Evolutionary conservation across 768 basidiomycete genomes (phyloP), one percentile per base, ranked within the genome.

Genomic region (Xanthoconium stramineum): DNA sequence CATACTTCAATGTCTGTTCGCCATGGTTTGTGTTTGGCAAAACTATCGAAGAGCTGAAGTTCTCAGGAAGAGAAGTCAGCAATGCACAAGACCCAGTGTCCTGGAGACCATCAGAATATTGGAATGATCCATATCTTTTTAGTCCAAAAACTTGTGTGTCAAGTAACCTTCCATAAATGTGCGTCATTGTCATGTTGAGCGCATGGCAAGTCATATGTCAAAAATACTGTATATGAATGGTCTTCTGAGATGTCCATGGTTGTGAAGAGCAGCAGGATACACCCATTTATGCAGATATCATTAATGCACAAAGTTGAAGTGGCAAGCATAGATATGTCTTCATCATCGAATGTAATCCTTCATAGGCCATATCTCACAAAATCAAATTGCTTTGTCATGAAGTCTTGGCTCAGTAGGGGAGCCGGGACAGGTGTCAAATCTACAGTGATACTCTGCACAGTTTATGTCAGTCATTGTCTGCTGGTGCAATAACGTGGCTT

Each of bases 121-220:
- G 53, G 30, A 30, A 53, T 33, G 14, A 53, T 43, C 40, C 46
- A 47, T 10, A 33, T 33, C 5, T 49, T 15, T 13, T 69, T 72
- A 0, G 11, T 14, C 74, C 75, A 76, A 50, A 67, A 78, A 1
- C 28, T n/a, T 6, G 19, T 48, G 33, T 36, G 47, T 7, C 14
- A 3, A 0, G 20, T 37, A 0, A 14, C 35, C 3, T 35, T 24
- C 7, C 11, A 48, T 11, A 48, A 11, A 3, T 48, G 6, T 5
- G 6, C 0, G 5, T 36, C 14, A 10, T 5, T 9, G 3, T 36
- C 10, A 8, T 36, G n/a, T 5, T 12, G 13, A 14, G 20, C 35
- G 28, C 20, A 6, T 2, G 35, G 47, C 1, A 48, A 20, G 14
- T 48, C 35, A 7, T 14, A 36, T 3, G 47, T 36, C 8, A 35